Conservation (phyloP, 768 basidiomycete genomes). For the Mycena indigotica region DNA sequence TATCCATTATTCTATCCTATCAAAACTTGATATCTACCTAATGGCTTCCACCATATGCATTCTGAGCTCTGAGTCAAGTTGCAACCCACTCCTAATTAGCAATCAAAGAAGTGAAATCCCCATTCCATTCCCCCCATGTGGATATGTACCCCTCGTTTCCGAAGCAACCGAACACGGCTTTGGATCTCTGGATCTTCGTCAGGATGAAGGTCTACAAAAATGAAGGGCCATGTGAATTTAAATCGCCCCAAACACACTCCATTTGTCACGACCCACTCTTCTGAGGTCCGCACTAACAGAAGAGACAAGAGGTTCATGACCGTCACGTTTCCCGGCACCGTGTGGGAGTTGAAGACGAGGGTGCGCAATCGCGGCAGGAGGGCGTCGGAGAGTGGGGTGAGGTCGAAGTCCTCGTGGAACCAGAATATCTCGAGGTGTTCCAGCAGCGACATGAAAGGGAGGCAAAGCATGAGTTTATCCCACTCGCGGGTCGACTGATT, state of each 20-base stretch:
- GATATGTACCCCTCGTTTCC: too few relatives aligned
- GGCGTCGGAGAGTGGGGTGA: neutral
- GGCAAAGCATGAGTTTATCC: too few relatives aligned
- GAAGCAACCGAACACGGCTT: too few relatives aligned
- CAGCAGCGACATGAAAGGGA: neutral
- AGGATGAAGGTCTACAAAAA: too few relatives aligned
- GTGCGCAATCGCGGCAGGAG: neutral
- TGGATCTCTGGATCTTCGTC: too few relatives aligned
- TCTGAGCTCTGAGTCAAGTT: too few relatives aligned
- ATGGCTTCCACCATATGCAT: too few relatives aligned
- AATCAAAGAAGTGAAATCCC: too few relatives aligned
- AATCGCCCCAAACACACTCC: neutral
- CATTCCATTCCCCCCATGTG: too few relatives aligned
- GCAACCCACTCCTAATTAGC: too few relatives aligned
- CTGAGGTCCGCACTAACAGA: conserved; percentile 2
- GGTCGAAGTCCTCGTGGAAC: neutral
- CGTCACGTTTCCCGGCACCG: neutral
- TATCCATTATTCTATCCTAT: too few relatives aligned
- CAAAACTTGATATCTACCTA: too few relatives aligned
- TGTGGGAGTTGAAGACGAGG: neutral
- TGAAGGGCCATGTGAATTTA: neutral
- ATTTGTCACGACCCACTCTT: neutral
- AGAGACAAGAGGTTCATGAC: conserved; percentile 1
- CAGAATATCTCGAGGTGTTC: neutral
- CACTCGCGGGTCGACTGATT: neutral